These are phyloP conservation scores for Candida methanosorbosa DNA, from an alignment of 805 yeast species.

Conservation along the genomic window DNA sequence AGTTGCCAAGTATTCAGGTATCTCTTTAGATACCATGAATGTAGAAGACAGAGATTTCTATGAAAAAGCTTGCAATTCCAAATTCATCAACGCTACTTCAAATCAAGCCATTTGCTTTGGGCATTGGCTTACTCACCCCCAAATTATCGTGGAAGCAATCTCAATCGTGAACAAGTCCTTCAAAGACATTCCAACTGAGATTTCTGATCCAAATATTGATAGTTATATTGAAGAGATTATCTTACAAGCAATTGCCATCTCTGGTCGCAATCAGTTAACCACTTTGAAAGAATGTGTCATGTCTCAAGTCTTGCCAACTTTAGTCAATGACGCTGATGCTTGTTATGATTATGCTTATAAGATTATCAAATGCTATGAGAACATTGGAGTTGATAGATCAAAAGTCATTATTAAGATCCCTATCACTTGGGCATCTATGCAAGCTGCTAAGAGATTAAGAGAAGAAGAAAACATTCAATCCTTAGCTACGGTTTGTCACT, in stretches of 20 bases:
- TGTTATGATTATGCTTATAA: conserved; percentile 16
- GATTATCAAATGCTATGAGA: conserved; percentile 23
- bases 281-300: conserved; percentile 15
- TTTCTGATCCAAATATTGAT: conserved; percentile 4
- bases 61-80: conserved; percentile 4
- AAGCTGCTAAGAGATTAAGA: conserved; percentile 20
- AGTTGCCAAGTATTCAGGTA: too few relatives aligned
- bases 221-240: conserved; percentile 11
- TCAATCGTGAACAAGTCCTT: conserved; percentile 6
- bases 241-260: conserved; percentile 14
- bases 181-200: conserved; percentile 6
- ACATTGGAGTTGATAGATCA: conserved; percentile 21
- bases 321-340: conserved; percentile 17
- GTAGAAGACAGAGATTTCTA: conserved; percentile 14
- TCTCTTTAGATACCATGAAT: conserved; percentile 17
- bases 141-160: conserved; percentile 13
- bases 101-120: conserved; percentile 18
- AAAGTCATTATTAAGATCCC: conserved; percentile 27
- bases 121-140: conserved; percentile 15
- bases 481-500: conserved; percentile 28
- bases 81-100: conserved; percentile 20
- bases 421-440: conserved; percentile 25
- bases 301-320: conserved; percentile 21
- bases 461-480: conserved; percentile 16
- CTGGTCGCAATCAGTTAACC: conserved; percentile 15